Evolutionary conservation across 139 green algal genomes (phyloP).

Genomic region (Micractinium conductrix): DNA sequence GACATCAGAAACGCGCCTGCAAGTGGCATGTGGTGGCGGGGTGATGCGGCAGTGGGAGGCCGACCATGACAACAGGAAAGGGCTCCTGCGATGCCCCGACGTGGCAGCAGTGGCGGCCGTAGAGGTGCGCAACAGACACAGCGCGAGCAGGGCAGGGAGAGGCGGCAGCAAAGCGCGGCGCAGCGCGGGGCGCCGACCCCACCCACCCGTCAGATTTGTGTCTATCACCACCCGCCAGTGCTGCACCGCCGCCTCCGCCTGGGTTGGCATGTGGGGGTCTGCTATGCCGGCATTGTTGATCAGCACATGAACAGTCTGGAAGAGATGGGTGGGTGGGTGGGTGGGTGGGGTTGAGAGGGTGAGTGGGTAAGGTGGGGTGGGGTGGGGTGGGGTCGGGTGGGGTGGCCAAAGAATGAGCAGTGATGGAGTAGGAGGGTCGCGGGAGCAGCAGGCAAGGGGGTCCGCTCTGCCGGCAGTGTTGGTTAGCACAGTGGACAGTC

Average conservation of each 20-base stretch:
- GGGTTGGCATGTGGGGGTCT: slow-evolving; percentile 24
- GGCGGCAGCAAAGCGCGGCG: too few species aligned
- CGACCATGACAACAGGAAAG: not conserved
- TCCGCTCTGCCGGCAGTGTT: slow-evolving; percentile 32
- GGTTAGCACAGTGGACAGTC: slow-evolving; percentile 2
- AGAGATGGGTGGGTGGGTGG: too few species aligned
- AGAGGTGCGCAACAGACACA: not conserved
- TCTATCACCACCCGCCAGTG: slow-evolving; percentile 32
- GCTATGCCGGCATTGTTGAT: slow-evolving; percentile 33
- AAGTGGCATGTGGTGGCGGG: not conserved
- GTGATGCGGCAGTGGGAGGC: not conserved
- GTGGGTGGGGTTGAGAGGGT: too few species aligned
- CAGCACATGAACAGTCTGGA: not conserved
- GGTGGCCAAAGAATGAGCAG: too few species aligned
- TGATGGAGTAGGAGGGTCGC: too few species aligned
- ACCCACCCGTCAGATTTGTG: slow-evolving; percentile 29
- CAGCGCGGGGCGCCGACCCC: too few species aligned
- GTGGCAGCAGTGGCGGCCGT: not conserved
- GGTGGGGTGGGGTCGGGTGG: too few species aligned
- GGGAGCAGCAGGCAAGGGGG: too few species aligned
- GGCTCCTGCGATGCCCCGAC: too few species aligned
- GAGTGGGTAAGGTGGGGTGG: too few species aligned
- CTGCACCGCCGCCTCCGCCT: not conserved
- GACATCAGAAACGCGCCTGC: slow-evolving; percentile 63
- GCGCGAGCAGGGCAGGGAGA: not conserved